Evolutionary conservation across 1,284 basidiomycete species (phyloP).

Genomic region (Exsudoporus floridanus): DNA sequence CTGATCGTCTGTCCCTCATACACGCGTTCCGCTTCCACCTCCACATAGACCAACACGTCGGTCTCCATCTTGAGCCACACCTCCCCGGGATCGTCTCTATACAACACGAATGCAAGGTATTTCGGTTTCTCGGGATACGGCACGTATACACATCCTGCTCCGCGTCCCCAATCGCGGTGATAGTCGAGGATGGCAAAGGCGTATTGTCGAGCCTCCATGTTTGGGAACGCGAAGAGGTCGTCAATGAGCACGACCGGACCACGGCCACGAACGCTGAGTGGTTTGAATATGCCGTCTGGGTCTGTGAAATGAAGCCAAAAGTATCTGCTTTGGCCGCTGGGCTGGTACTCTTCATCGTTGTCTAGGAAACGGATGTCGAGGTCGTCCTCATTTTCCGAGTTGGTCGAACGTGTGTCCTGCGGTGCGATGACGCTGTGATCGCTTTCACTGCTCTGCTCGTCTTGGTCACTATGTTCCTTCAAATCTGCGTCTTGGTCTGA

Average conservation of each 20-base stretch:
- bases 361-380: slow-evolving; percentile 3
- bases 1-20: slow-evolving; percentile 1
- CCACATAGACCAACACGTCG: slow-evolving; percentile 1
- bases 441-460: not conserved
- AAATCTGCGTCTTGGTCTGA: not conserved
- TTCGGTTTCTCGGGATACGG: slow-evolving; percentile 5
- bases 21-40: not conserved
- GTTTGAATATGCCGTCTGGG: not conserved
- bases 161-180: slow-evolving; percentile 7
- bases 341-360: slow-evolving; percentile 1
- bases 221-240: not conserved
- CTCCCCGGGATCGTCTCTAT: slow-evolving; percentile 7
- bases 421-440: not conserved
- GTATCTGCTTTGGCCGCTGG: not conserved
- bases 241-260: slow-evolving; percentile 5
- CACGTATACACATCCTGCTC: slow-evolving; percentile 5
- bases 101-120: slow-evolving; percentile 7
- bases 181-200: slow-evolving; percentile 11
- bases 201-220: not conserved
- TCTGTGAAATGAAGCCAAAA: slow-evolving; percentile 9
- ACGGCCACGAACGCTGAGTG: slow-evolving; percentile 6
- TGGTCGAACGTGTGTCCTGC: not conserved
- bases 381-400: not conserved
- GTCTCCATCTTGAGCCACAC: slow-evolving; percentile 9
- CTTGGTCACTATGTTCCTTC: not conserved